Conservation (phyloP, 495 filamentous ascomycete genomes). For the Penicillium antarcticum region DNA sequence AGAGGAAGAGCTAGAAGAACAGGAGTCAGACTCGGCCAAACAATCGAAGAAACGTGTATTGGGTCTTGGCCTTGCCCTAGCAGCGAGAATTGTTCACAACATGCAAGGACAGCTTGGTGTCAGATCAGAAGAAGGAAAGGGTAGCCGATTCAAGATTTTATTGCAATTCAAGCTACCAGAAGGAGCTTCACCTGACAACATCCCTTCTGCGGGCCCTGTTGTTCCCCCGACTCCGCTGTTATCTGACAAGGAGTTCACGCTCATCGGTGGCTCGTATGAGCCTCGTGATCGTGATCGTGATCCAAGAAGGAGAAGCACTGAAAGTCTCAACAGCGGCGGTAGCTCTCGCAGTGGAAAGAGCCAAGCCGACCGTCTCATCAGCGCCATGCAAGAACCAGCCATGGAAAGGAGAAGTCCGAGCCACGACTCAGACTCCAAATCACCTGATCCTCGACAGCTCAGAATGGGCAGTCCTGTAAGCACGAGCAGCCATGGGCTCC, state of each 20-base stretch:
- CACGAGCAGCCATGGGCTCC: constrained; percentile 10
- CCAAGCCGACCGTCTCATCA: constrained; percentile 72
- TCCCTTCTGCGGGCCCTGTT: neutral
- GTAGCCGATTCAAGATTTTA: constrained; percentile 67
- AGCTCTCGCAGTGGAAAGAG: constrained; percentile 58
- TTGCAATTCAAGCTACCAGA: constrained; percentile 37
- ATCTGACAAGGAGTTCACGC: constrained; percentile 31
- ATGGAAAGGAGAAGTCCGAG: constrained; percentile 32
- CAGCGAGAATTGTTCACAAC: constrained; percentile 79
- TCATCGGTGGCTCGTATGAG: constrained; percentile 20
- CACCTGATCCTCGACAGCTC: no score
- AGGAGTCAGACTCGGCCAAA: neutral
- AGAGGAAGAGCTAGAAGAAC: constrained; percentile 4
- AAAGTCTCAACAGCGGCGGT: constrained; percentile 51
- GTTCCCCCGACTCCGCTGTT: constrained; percentile 15
- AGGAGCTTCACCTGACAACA: neutral
- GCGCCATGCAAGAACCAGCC: constrained; percentile 65
- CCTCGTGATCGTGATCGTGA: constrained; percentile 1
- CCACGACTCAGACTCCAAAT: constrained; percentile 19
- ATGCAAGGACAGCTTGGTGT: constrained; percentile 88
- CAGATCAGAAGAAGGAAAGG: constrained; percentile 82
- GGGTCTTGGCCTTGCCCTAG: constrained; percentile 82
- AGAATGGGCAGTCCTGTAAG: constrained; percentile 6
- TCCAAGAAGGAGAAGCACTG: constrained; percentile 33
- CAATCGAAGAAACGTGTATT: constrained; percentile 44